These are phyloP conservation scores for Cercophora samala DNA, from an alignment of 495 filamentous ascomycete species.

Conservation along the genomic window DNA sequence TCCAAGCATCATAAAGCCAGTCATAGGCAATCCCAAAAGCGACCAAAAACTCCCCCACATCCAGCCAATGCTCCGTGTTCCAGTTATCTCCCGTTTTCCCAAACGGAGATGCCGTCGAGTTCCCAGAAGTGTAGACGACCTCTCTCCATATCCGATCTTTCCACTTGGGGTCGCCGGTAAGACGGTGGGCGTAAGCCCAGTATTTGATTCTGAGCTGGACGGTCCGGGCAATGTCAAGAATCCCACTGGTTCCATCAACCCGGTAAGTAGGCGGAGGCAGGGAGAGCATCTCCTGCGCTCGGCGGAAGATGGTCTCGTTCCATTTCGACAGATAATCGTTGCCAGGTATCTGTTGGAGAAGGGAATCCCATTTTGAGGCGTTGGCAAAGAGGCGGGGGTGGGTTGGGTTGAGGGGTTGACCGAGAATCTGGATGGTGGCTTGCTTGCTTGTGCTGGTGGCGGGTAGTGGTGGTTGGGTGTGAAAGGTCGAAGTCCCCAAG, in stretches of 20 bases:
- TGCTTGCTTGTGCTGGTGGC: too few species aligned
- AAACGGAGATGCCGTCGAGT: not conserved
- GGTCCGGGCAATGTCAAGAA: not conserved
- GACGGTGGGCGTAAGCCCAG: not conserved
- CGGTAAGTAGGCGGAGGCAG: not conserved
- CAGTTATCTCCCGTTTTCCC: not conserved
- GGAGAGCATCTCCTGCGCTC: not conserved
- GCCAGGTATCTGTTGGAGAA: not conserved
- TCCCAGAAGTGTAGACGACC: not conserved
- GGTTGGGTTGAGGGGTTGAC: not conserved
- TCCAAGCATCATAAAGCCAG: conserved; percentile 14
- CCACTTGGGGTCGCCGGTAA: not conserved
- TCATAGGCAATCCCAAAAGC: conserved; percentile 10
- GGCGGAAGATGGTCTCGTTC: not conserved
- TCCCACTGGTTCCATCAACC: not conserved
- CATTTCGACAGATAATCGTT: not conserved
- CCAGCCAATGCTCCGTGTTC: conserved; percentile 10
- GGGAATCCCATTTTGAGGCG: not conserved
- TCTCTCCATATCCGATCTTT: not conserved
- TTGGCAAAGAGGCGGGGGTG: not conserved
- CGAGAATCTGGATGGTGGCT: too few species aligned
- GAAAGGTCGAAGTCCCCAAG: too few species aligned
- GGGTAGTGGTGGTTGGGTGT: too few species aligned
- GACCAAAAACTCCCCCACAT: conserved; percentile 14
- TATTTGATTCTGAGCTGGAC: not conserved